Conservation (phyloP, 805 yeast species). For the Pichia californica region DNA sequence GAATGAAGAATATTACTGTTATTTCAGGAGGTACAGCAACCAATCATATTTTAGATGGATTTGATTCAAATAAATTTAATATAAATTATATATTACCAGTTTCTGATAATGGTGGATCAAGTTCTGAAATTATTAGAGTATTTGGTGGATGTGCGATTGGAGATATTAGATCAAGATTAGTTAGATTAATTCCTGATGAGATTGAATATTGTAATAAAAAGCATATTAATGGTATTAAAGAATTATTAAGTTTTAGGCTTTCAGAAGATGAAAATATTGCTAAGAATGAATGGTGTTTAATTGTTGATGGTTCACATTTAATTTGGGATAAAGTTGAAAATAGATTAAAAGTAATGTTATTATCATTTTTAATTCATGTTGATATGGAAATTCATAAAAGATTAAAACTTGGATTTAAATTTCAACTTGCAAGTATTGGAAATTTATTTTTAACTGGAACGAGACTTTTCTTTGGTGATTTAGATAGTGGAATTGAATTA, state of each 20-base stretch:
- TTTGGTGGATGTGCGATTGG: constrained; percentile 96
- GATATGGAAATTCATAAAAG: constrained; percentile 72
- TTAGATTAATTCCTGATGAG: constrained; percentile 58
- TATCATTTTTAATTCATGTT: constrained; percentile 73
- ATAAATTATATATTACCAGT: constrained; percentile 72
- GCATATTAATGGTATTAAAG: constrained; percentile 2
- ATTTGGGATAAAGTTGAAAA: constrained; percentile 59
- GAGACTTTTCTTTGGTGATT: constrained; percentile 72
- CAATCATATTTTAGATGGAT: constrained; percentile 61
- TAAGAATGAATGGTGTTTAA: constrained; percentile 61
- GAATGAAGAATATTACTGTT: constrained; percentile 18
- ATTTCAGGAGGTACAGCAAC: constrained; percentile 89
- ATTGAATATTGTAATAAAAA: constrained; percentile 20
- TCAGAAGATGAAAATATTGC: constrained; percentile 42
- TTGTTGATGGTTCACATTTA: constrained; percentile 73
- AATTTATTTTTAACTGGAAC: constrained; percentile 79
- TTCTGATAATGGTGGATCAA: constrained; percentile 92
- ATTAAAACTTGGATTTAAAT: constrained; percentile 59
- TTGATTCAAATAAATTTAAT: constrained; percentile 20
- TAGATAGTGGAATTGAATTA: constrained; percentile 78
- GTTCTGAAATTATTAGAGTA: constrained; percentile 78
- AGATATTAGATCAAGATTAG: constrained; percentile 77
- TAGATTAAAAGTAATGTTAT: constrained; percentile 60
- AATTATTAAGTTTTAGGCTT: constrained; percentile 43
- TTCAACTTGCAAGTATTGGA: constrained; percentile 77